These are phyloP conservation scores for Eucalyptus camaldulensis DNA, from an alignment of 345 rosid species.

Conservation along the genomic window DNA sequence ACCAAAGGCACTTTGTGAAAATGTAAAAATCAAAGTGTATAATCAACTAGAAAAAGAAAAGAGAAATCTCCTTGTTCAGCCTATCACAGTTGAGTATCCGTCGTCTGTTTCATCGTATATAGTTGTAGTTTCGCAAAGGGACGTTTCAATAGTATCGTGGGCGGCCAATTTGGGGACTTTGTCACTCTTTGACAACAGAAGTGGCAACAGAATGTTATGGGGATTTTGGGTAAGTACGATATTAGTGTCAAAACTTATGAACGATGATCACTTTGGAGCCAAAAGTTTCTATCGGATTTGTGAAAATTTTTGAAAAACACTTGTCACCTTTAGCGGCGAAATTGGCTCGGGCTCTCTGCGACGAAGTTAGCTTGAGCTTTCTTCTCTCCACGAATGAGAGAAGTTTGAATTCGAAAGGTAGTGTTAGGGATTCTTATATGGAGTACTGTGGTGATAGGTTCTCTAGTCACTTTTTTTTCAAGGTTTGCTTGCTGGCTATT, in stretches of 20 bases:
- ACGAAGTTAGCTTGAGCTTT: too few relatives aligned
- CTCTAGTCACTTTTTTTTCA: too few relatives aligned
- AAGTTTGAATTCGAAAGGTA: too few relatives aligned
- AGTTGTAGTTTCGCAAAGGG: not conserved
- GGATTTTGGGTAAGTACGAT: not conserved
- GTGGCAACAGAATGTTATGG: not conserved
- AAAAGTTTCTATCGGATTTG: too few relatives aligned
- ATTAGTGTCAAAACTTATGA: too few relatives aligned
- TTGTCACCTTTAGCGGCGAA: rapidly evolving
- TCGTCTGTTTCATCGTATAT: not conserved
- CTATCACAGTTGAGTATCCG: not conserved
- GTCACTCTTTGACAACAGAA: not conserved
- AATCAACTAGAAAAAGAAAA: not conserved
- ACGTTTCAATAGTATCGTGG: not conserved
- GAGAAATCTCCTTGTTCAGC: not conserved
- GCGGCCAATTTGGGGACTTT: not conserved
- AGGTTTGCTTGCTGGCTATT: too few relatives aligned
- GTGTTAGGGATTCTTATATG: too few relatives aligned
- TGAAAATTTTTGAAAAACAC: too few relatives aligned
- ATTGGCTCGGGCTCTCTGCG: too few relatives aligned
- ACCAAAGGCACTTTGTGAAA: conserved; percentile 1
- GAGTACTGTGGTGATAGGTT: rapidly evolving
- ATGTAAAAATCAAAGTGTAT: conserved; percentile 1
- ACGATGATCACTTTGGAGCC: too few relatives aligned
- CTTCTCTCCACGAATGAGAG: too few relatives aligned